phyloP scores from a whole-genome alignment of 805 yeast species.

The Kodamaea jinghongensis region DNA sequence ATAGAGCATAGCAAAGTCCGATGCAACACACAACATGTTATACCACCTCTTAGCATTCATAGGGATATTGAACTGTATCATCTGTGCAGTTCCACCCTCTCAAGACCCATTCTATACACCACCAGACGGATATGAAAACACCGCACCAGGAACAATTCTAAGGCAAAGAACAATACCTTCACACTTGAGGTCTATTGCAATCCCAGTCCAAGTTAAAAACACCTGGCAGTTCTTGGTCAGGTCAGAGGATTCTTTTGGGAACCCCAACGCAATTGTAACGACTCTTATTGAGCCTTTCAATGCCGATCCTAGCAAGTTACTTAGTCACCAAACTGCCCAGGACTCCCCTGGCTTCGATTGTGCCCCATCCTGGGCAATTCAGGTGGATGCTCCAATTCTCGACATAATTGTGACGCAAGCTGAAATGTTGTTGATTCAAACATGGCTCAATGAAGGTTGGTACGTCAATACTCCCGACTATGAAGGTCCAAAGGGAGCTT shows the following conservation, averaged over 20 bases:
- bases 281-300: slow-evolving; percentile 23
- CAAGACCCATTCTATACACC: slow-evolving; percentile 25
- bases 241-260: slow-evolving; percentile 18
- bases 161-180: slow-evolving; percentile 20
- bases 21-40: too few relatives aligned
- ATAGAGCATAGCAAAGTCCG: too few relatives aligned
- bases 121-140: slow-evolving; percentile 20
- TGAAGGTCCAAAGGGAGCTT: slow-evolving; percentile 32
- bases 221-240: slow-evolving; percentile 22
- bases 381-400: slow-evolving; percentile 12
- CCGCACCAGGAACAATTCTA: slow-evolving; percentile 23
- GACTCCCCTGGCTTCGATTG: slow-evolving; percentile 22
- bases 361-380: slow-evolving; percentile 20
- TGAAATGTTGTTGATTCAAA: slow-evolving; percentile 15
- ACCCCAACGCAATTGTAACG: slow-evolving; percentile 21
- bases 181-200: slow-evolving; percentile 15
- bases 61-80: too few relatives aligned
- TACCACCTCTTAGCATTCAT: too few relatives aligned
- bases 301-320: slow-evolving; percentile 20
- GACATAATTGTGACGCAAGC: slow-evolving; percentile 16
- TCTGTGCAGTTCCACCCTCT: slow-evolving; percentile 5
- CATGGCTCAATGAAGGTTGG: slow-evolving; percentile 26
- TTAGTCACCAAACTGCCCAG: slow-evolving; percentile 20
- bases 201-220: slow-evolving; percentile 19
- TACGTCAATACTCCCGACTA: slow-evolving; percentile 34